phyloP scores from a whole-genome alignment of 257 asterid species.

The Nyctanthes arbortristis region DNA sequence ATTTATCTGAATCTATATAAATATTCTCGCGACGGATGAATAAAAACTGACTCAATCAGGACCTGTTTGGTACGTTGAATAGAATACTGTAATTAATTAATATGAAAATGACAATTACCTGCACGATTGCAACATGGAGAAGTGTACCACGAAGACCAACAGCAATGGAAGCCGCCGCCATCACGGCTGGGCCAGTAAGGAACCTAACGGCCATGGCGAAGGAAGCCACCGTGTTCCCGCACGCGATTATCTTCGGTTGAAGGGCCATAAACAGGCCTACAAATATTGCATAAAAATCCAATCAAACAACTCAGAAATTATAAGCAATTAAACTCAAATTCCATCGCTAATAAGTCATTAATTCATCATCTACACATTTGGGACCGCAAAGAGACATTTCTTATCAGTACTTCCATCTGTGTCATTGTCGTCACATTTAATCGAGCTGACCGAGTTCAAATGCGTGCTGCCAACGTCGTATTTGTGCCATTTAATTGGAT shows the following conservation, averaged over 20 bases:
- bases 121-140: slow-evolving; percentile 88
- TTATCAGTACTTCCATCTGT: slow-evolving; percentile 37
- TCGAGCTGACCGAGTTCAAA: background rate
- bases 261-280: slow-evolving; percentile 97
- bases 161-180: slow-evolving; percentile 95
- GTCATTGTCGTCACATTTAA: slow-evolving; percentile 28
- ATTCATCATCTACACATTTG: slow-evolving; percentile 27
- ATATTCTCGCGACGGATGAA: background rate
- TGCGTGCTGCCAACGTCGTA: slow-evolving; percentile 16
- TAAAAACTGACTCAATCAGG: too few species aligned
- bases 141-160: slow-evolving; percentile 96
- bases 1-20: background rate
- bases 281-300: background rate
- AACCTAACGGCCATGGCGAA: slow-evolving; percentile 98
- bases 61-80: background rate
- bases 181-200: slow-evolving; percentile 95
- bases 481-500: slow-evolving; percentile 13
- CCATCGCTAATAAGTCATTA: slow-evolving; percentile 19
- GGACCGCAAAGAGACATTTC: slow-evolving; percentile 35
- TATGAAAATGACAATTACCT: slow-evolving; percentile 47
- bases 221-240: slow-evolving; percentile 90
- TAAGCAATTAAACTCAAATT: slow-evolving; percentile 31
- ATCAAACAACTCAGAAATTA: slow-evolving; percentile 30
- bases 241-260: slow-evolving; percentile 94
- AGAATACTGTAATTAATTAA: background rate